Evolutionary conservation across 306 rosid species (phyloP), one percentile per base, ranked within the genome.

Genomic region (Morella rubra): DNA sequence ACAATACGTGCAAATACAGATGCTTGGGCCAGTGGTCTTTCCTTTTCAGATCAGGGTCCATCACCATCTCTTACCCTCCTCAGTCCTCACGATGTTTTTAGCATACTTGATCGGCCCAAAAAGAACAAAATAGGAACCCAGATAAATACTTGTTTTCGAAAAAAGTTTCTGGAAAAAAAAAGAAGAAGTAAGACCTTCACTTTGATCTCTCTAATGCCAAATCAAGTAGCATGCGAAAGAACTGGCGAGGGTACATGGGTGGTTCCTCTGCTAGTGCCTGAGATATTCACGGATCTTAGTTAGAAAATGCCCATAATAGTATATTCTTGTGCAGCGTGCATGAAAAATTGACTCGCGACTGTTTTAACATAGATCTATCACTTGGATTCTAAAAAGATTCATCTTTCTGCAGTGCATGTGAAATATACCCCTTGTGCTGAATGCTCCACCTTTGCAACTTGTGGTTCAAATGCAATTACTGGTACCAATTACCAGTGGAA

Each of bases 231-330:
- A 73, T 80, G 54, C 91, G 93, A 84, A 94, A 94, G 89, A 91
- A 94, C 56, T 90, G 86, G 82, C 89, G 97, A 78, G 98, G 98
- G 80, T 89, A 87, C 82, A 90, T 50, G 4, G 97, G 95, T 20
- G 97, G 97, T 40, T 89, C 82, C 86, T 90, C 98, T 22, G 89
- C 81, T 44, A 94, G 87, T 75, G 98, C 98, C 98, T 91, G 98
- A 78, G 19, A 86, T 55, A 55, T 15, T 69, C 18, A 84, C 62
- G 66, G 11, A 60, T 22, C 44, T n/a, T 44, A 56, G 64, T 83
- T 81, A 81, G 76, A 76, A 59, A 6, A 73, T 68, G 22, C 69
- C 5, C 41, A 5, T 65, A 42, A 42, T 6, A 42, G 27, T 27
- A 42, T 16, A 78, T 73, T 70, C 50, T 37, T 13, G 58, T 75